phyloP scores from a whole-genome alignment of 2,329 filamentous ascomycete genomes.

The Sordariomycetes sp. region DNA sequence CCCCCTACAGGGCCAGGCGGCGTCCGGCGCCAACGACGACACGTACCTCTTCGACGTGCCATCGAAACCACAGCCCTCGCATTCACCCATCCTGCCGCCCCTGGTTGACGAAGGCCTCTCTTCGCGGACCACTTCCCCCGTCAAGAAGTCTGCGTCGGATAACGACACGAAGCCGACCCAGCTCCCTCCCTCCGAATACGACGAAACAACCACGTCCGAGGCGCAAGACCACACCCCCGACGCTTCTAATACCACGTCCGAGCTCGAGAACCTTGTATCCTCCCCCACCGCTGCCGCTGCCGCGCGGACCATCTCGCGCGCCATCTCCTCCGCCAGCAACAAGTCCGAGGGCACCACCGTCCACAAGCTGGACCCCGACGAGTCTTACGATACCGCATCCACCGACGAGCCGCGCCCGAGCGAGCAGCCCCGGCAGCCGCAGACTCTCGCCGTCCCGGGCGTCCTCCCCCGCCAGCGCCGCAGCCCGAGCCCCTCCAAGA shows the following conservation, averaged over 20 bases:
- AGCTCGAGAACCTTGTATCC: slow-evolving; percentile 42
- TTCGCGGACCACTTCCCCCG: neutral
- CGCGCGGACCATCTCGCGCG: slow-evolving; percentile 40
- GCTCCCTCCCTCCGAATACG: neutral
- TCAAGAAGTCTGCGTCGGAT: neutral
- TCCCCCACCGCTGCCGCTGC: slow-evolving; percentile 46
- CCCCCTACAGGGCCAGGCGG: slow-evolving; percentile 36
- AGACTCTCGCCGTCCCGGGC: slow-evolving; percentile 12
- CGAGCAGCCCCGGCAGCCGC: slow-evolving; percentile 8
- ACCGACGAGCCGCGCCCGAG: slow-evolving; percentile 14
- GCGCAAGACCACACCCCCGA: slow-evolving; percentile 13
- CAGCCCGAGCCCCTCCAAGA: slow-evolving; percentile 15
- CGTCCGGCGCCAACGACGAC: slow-evolving; percentile 39
- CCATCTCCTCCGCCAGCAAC: slow-evolving; percentile 31
- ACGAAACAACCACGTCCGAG: slow-evolving; percentile 4
- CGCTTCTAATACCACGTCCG: slow-evolving; percentile 32
- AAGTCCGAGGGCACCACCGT: slow-evolving; percentile 7
- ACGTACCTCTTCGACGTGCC: slow-evolving; percentile 44
- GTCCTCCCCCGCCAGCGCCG: neutral
- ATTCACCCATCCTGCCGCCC: slow-evolving; percentile 8
- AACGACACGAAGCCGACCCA: neutral
- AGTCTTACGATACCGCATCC: slow-evolving; percentile 8
- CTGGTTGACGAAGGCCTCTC: neutral
- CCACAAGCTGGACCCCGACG: slow-evolving; percentile 9
- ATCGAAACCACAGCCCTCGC: slow-evolving; percentile 8